phyloP scores from a whole-genome alignment of 1,284 basidiomycete species.

The Apiotrichum brassicae region DNA sequence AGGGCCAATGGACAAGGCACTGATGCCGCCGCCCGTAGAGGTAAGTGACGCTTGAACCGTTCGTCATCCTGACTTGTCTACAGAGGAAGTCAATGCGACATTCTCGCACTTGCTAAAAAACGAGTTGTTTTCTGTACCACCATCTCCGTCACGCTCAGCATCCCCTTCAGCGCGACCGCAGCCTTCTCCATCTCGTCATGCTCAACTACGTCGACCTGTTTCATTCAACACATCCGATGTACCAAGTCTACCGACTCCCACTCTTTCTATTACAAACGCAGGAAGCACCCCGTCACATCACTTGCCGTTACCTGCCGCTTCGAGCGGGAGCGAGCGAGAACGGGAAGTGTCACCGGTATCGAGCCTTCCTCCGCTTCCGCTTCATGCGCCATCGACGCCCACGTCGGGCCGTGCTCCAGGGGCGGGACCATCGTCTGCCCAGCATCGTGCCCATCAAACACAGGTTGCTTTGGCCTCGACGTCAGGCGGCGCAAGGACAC shows the following conservation, averaged over 20 bases:
- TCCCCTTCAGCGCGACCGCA: conserved; percentile 22
- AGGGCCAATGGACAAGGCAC: conserved; percentile 36
- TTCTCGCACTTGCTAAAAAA: conserved; percentile 52
- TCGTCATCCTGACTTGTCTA: background rate
- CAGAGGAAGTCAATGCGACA: conserved; percentile 52
- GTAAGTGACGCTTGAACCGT: conserved; percentile 35
- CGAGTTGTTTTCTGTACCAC: conserved; percentile 49
- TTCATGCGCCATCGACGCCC: conserved; percentile 42
- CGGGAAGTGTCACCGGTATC: conserved; percentile 38
- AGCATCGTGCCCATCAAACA: conserved; percentile 40
- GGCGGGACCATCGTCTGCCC: conserved; percentile 35
- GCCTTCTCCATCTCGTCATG: conserved; percentile 22
- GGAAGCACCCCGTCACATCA: conserved; percentile 41
- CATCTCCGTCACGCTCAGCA: conserved; percentile 19
- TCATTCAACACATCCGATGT: conserved; percentile 31
- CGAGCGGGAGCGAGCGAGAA: conserved; percentile 24
- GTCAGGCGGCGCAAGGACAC: conserved; percentile 16
- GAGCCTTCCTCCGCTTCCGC: conserved; percentile 38
- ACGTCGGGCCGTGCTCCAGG: conserved; percentile 39
- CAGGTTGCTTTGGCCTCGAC: conserved; percentile 37
- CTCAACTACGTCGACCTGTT: conserved; percentile 29
- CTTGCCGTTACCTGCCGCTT: conserved; percentile 37
- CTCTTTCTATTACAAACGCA: conserved; percentile 30
- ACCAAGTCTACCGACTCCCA: conserved; percentile 23
- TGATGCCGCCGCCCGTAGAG: conserved; percentile 47